These are phyloP conservation scores for Hawksworthiomyces lignivorus DNA, from an alignment of 2,329 filamentous ascomycete genomes.

Conservation along the genomic window DNA sequence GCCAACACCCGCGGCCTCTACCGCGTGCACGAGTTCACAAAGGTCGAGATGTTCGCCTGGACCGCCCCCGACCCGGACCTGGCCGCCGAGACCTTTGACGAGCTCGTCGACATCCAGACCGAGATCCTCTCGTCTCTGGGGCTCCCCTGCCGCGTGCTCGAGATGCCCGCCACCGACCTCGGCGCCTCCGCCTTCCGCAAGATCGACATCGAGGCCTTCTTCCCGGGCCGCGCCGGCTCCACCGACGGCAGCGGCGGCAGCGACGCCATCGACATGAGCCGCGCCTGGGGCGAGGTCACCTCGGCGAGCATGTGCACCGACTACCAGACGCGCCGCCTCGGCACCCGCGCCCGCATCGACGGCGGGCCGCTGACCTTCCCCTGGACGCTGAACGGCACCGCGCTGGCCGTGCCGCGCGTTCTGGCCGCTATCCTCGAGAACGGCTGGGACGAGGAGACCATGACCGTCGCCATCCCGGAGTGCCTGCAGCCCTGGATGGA, in stretches of 20 bases:
- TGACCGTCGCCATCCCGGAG: constrained; percentile 66
- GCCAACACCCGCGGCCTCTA: constrained; percentile 91
- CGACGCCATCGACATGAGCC: constrained; percentile 35
- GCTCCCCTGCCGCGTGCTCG: constrained; percentile 78
- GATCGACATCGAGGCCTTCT: constrained; percentile 88
- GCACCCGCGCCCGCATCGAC: constrained; percentile 58
- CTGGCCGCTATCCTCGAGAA: constrained; percentile 85
- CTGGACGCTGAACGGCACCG: constrained; percentile 90
- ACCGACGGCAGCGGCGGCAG: background rate
- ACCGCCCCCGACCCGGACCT: constrained; percentile 48
- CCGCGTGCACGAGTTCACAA: constrained; percentile 96
- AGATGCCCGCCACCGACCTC: constrained; percentile 85
- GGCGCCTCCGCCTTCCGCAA: constrained; percentile 84
- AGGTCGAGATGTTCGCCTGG: constrained; percentile 98
- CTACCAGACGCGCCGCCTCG: constrained; percentile 80
- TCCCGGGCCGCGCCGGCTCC: constrained; percentile 58
- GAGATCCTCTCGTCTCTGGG: constrained; percentile 72
- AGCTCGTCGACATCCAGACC: constrained; percentile 80
- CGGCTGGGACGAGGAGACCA: constrained; percentile 68
- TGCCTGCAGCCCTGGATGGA: constrained; percentile 81
- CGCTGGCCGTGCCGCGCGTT: constrained; percentile 82
- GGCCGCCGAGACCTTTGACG: constrained; percentile 60
- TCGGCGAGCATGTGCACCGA: constrained; percentile 88
- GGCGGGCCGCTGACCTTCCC: constrained; percentile 61
- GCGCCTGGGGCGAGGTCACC: constrained; percentile 89